Evolutionary conservation across 257 asterid genomes (phyloP).

Genomic region (Rhazya stricta): DNA sequence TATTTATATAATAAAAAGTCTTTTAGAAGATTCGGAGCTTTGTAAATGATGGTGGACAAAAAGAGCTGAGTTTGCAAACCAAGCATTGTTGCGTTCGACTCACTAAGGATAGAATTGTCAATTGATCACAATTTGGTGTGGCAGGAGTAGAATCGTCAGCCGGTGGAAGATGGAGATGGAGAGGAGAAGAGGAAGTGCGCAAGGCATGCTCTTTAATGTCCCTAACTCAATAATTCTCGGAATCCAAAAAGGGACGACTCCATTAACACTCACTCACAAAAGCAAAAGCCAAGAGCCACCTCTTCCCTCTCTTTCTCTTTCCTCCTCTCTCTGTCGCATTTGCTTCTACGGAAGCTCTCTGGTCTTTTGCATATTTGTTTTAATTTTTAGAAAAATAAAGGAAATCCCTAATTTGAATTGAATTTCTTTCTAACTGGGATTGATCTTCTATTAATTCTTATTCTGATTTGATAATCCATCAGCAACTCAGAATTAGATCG

Average conservation of each 20-base stretch:
- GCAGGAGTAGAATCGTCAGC: background rate
- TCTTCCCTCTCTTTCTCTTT: background rate
- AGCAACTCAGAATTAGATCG: conserved; percentile 3
- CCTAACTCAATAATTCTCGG: conserved; percentile 12
- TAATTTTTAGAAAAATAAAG: background rate
- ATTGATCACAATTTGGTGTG: background rate
- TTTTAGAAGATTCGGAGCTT: too few relatives aligned
- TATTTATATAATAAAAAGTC: too few relatives aligned
- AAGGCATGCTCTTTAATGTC: too few relatives aligned
- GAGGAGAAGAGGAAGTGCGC: background rate
- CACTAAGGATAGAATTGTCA: background rate
- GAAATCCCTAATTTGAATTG: conserved; percentile 8
- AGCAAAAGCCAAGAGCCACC: conserved; percentile 9
- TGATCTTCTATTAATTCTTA: background rate
- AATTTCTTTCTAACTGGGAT: background rate
- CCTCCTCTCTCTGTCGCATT: background rate
- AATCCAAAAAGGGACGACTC: background rate
- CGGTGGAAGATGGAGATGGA: background rate
- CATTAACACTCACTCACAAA: background rate
- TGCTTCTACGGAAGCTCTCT: conserved; percentile 4
- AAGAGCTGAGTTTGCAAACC: too few relatives aligned
- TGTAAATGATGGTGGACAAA: too few relatives aligned
- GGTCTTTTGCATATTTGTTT: background rate
- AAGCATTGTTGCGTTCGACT: background rate
- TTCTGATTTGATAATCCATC: conserved; percentile 3